Evolutionary conservation across 1,139 yeast species (phyloP).

Genomic region (Pichia inconspicua): DNA sequence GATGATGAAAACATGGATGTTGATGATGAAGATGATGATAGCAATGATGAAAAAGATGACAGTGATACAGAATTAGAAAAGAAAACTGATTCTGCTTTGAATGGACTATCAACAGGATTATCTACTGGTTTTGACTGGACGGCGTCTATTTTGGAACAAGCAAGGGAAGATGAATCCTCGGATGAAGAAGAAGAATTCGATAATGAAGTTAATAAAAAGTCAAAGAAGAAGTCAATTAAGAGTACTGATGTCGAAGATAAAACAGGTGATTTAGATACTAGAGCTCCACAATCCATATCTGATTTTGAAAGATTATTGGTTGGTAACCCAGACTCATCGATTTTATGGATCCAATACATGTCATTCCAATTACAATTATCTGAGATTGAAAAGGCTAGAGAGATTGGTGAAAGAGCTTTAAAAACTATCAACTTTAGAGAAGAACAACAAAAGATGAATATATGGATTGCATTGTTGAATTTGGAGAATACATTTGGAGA

Average conservation of each 20-base stretch:
- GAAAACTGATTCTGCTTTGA: slow-evolving; percentile 18
- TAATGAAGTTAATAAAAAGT: slow-evolving; percentile 30
- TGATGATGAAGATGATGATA: slow-evolving; percentile 20
- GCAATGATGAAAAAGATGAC: slow-evolving; percentile 22
- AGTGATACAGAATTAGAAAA: slow-evolving; percentile 24
- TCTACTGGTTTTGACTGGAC: slow-evolving; percentile 81
- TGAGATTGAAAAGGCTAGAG: slow-evolving; percentile 91
- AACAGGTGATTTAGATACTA: slow-evolving; percentile 74
- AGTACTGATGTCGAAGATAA: slow-evolving; percentile 57
- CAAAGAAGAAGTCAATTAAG: slow-evolving; percentile 38
- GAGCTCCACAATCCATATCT: slow-evolving; percentile 83
- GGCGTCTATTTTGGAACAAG: slow-evolving; percentile 78
- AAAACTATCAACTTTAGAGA: slow-evolving; percentile 86
- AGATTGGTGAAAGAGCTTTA: slow-evolving; percentile 85
- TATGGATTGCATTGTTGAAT: slow-evolving; percentile 93
- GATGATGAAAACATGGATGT: slow-evolving; percentile 28
- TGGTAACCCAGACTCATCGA: slow-evolving; percentile 90
- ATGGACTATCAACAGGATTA: slow-evolving; percentile 23
- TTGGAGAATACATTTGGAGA: slow-evolving; percentile 92
- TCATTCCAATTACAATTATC: slow-evolving; percentile 92
- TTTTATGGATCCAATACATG: slow-evolving; percentile 97
- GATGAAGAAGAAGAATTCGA: slow-evolving; percentile 50
- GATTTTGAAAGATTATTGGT: slow-evolving; percentile 89
- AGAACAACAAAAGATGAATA: slow-evolving; percentile 85
- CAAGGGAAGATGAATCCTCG: slow-evolving; percentile 46